Evolutionary conservation across 2,329 filamentous ascomycete species (phyloP).

Genomic region (Raffaelea albimanens): DNA sequence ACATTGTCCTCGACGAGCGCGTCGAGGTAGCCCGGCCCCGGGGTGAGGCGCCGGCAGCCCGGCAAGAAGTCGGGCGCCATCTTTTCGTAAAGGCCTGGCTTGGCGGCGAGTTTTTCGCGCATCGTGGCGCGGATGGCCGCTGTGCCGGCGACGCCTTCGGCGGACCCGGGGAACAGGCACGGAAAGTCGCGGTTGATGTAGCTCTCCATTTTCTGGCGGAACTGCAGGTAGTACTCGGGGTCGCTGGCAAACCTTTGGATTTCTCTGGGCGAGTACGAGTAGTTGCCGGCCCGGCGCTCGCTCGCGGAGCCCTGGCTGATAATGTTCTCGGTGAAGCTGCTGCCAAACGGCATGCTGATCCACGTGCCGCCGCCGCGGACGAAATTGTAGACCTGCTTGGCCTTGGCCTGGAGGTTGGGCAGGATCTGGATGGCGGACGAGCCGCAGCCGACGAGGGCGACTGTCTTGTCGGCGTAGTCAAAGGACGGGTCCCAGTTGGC

Average conservation of each 20-base stretch:
- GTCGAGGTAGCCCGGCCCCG: slow-evolving; percentile 17
- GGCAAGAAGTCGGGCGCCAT: slow-evolving; percentile 14
- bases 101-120: slow-evolving; percentile 3
- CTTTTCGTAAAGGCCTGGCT: neutral
- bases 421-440: slow-evolving; percentile 9
- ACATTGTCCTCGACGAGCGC: slow-evolving; percentile 19
- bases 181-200: neutral
- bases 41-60: slow-evolving; percentile 17
- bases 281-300: neutral
- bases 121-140: neutral
- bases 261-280: neutral
- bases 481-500: neutral
- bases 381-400: slow-evolving; percentile 8
- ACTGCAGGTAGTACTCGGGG: slow-evolving; percentile 1
- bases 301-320: neutral
- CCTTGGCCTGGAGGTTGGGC: neutral
- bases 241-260: neutral
- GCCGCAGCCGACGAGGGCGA: slow-evolving; percentile 12
- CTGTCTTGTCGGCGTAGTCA: slow-evolving; percentile 7
- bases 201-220: slow-evolving; percentile 1
- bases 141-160: neutral
- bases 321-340: neutral
- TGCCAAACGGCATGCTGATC: neutral
- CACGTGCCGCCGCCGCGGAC: slow-evolving; percentile 8
- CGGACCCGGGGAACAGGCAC: neutral